Base-by-base conservation (phyloP, 768 basidiomycete genomes). In the Daedaleopsis nitida region DNA sequence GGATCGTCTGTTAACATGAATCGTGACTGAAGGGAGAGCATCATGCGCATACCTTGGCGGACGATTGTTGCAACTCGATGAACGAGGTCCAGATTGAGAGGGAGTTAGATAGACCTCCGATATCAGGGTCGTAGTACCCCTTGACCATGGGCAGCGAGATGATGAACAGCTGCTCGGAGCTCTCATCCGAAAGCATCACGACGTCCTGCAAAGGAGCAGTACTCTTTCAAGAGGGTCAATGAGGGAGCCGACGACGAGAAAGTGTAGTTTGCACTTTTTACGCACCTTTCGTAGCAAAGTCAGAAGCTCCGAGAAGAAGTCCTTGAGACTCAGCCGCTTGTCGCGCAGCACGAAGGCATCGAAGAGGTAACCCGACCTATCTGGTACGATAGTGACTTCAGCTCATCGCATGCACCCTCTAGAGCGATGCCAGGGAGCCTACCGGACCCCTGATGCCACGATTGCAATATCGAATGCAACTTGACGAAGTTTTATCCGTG, bases 81-180 rank as follows among this genome's bases (percentile, higher is more conserved):
- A 54, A 62, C 8, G 38, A 21, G 1, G 48, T 27, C n/a, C 24
- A 21, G 1, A 42, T n/a, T 32, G 23, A 23, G 19, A 34, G 55
- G 27, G 23, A 16, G 6, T 19, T 32, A 8, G 9, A 14, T 5
- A 49, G 23, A 1, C 11, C 10, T 8, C 47, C 14, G 47, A 3
- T 24, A 8, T 49, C 49, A 63, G 19, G 48, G 13, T 24, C 7
- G 21, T 19, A 39, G 23, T 44, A 35, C 42, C 38, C 3, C 57
- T 32, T 23, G 5, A 55, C 51, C 11, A 55, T 54, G 5, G 67
- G 54, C 17, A 70, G 63, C 3, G 64, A 62, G 7, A 86, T 77
- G 59, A 87, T 76, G 69, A 88, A 86, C 2, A 83, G 81, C 65
- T 88, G 86, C 14, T 75, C 72, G 4, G 81, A 77, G 35, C 65